Evolutionary conservation across 140 eudicot genomes (phyloP).

Genomic region (Flaveria floridana): DNA sequence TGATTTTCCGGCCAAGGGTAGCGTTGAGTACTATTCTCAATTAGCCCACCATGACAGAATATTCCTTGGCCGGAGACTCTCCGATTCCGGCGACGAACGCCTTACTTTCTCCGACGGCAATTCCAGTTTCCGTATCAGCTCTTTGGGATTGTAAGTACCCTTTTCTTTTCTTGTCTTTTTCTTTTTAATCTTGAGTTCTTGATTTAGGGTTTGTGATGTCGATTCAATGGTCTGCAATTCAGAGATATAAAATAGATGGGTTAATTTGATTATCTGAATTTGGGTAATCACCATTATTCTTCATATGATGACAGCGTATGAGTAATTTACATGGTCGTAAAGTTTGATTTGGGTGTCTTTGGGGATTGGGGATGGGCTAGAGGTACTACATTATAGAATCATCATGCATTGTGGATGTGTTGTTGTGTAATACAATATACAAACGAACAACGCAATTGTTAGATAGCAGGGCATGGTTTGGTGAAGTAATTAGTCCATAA

Average conservation of each 20-base stretch:
- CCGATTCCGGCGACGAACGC: conserved; percentile 35
- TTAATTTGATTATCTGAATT: no score
- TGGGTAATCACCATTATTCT: not conserved
- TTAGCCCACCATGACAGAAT: conserved; percentile 40
- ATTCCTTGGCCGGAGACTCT: conserved; percentile 41
- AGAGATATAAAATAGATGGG: not conserved
- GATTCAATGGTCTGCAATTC: not conserved
- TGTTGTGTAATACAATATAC: not conserved
- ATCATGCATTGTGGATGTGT: not conserved
- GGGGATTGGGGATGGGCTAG: conserved; percentile 20
- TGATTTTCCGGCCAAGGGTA: conserved; percentile 38
- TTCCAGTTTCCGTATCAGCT: conserved; percentile 52
- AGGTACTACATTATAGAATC: not conserved
- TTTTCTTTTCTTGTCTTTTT: not conserved
- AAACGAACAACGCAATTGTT: conserved; percentile 11
- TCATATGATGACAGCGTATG: not conserved
- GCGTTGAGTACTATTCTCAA: conserved; percentile 41
- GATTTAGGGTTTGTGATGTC: conserved; percentile 26
- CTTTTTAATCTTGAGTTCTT: conserved; percentile 21
- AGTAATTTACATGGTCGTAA: conserved; percentile 4
- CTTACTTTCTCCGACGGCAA: conserved; percentile 54
- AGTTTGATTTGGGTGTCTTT: conserved; percentile 21
- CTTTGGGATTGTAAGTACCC: conserved; percentile 66
- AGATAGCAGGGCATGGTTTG: conserved; percentile 14
- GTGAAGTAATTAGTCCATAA: not conserved